A percentile compares a stretch with the other conserved stretches of the same genome.
Conservation (phyloP, 2,329 filamentous ascomycete species). For the Microsporum canis region DNA sequence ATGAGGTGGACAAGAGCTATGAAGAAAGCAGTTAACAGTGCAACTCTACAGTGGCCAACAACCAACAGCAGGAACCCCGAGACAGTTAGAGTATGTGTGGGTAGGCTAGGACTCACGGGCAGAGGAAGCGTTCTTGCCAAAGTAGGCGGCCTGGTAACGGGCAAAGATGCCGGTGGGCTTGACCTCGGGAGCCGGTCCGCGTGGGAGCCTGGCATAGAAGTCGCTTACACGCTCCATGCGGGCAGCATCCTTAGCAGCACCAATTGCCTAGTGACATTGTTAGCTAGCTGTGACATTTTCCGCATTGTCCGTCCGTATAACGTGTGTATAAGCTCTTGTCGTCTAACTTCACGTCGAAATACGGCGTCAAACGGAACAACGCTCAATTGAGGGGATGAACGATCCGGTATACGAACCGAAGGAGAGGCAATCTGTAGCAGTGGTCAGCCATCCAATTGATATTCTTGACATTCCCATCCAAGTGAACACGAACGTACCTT, state of each 20-base stretch:
- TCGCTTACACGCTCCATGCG: conserved; percentile 96
- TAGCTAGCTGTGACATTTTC: not conserved
- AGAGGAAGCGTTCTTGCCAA: conserved; percentile 82
- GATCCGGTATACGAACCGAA: conserved; percentile 50
- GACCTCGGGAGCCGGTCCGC: conserved; percentile 72
- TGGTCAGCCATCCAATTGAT: conserved; percentile 29
- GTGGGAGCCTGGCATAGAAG: conserved; percentile 98
- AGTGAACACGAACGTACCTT: conserved; percentile 55
- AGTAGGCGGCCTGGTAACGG: conserved; percentile 78
- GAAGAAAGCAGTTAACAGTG: not conserved
- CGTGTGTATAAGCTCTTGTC: not conserved
- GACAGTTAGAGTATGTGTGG: too few species aligned
- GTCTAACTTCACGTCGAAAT: not conserved
- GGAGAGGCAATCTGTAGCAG: conserved; percentile 62
- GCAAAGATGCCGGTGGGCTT: conserved; percentile 73
- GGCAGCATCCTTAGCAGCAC: conserved; percentile 85
- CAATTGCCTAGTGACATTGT: conserved; percentile 58
- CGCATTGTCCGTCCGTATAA: not conserved
- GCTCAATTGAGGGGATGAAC: not conserved
- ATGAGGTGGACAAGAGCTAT: conserved; percentile 82
- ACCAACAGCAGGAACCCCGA: too few species aligned
- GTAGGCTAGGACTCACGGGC: conserved; percentile 59
- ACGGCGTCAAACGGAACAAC: not conserved
- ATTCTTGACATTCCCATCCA: conserved; percentile 13
- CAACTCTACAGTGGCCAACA: not conserved